Conservation (phyloP, 495 filamentous ascomycete genomes). For the Recurvomyces mirabilis region DNA sequence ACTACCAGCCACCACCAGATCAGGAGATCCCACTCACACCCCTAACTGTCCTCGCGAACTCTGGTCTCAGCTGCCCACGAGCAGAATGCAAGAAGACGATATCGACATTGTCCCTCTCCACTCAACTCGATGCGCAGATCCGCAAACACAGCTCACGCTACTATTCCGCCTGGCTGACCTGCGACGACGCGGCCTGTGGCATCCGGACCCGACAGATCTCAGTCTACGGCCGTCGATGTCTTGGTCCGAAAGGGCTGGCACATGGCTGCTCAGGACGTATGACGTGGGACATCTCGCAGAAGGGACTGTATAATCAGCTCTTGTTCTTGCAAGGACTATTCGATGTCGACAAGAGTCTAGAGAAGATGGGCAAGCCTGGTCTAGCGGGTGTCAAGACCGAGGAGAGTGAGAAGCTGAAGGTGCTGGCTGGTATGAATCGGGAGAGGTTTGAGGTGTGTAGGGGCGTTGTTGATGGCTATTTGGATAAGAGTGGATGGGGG, state of each 20-base stretch:
- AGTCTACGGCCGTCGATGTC: constrained; percentile 81
- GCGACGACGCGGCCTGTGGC: constrained; percentile 77
- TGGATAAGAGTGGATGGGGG: constrained; percentile 86
- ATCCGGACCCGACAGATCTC: constrained; percentile 81
- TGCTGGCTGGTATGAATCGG: constrained; percentile 70
- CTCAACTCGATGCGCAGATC: constrained; percentile 77
- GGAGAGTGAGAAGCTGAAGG: constrained; percentile 46
- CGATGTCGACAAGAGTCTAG: constrained; percentile 75
- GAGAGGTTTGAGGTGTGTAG: constrained; percentile 62
- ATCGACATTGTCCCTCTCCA: constrained; percentile 59
- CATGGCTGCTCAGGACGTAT: constrained; percentile 77
- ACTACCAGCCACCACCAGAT: constrained; percentile 21
- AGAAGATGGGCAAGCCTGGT: constrained; percentile 38
- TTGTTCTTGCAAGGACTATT: constrained; percentile 76
- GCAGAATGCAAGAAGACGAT: constrained; percentile 50
- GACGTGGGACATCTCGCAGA: constrained; percentile 79
- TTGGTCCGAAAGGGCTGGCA: constrained; percentile 73
- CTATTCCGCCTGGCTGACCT: constrained; percentile 85
- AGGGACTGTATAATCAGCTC: constrained; percentile 86
- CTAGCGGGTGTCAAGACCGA: constrained; percentile 29
- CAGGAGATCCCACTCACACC: constrained; percentile 6
- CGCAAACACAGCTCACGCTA: constrained; percentile 67
- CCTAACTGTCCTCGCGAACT: constrained; percentile 35
- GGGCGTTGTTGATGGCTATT: constrained; percentile 69
- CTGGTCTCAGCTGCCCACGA: constrained; percentile 65